Conservation (phyloP, 306 rosid species). For the Fagus sylvatica region DNA sequence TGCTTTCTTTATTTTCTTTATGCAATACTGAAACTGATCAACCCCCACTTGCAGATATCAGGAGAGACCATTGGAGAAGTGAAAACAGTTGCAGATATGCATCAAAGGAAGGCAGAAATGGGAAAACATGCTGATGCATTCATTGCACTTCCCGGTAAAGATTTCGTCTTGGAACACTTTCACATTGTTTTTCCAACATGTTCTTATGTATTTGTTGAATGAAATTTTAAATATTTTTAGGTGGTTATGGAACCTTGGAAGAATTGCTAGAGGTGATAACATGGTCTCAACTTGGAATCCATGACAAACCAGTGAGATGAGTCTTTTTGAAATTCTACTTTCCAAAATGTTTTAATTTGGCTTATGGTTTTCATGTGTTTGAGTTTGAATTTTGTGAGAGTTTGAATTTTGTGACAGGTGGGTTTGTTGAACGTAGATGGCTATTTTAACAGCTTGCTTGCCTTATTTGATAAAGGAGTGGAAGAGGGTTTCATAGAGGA, state of each 20-base stretch:
- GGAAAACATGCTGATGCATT: constrained; percentile 68
- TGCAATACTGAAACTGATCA: constrained; percentile 18
- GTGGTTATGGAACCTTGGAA: constrained; percentile 56
- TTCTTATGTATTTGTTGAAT: neutral
- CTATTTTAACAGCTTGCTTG: constrained; percentile 57
- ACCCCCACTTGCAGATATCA: constrained; percentile 43
- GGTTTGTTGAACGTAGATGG: constrained; percentile 72
- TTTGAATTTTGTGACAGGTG: constrained; percentile 42
- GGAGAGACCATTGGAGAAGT: constrained; percentile 63
- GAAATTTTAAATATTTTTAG: constrained; percentile 22
- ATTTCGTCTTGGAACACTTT: neutral
- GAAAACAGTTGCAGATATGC: constrained; percentile 58
- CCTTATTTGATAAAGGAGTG: constrained; percentile 68
- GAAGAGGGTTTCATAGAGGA: constrained; percentile 66
- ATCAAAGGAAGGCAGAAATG: constrained; percentile 69
- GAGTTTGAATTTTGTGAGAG: constrained; percentile 1
- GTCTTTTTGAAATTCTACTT: neutral
- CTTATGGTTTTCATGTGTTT: neutral
- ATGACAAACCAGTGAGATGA: constrained; percentile 38
- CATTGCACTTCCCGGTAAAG: constrained; percentile 69
- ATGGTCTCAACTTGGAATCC: constrained; percentile 49
- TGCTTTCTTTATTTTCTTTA: constrained; percentile 2
- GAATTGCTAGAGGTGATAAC: constrained; percentile 46
- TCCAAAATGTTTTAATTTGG: constrained; percentile 3
- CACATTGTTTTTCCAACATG: neutral